Evolutionary conservation across 345 rosid species (phyloP), one percentile per base, ranked within the genome.

Genomic region (Tarenaya hassleriana): DNA sequence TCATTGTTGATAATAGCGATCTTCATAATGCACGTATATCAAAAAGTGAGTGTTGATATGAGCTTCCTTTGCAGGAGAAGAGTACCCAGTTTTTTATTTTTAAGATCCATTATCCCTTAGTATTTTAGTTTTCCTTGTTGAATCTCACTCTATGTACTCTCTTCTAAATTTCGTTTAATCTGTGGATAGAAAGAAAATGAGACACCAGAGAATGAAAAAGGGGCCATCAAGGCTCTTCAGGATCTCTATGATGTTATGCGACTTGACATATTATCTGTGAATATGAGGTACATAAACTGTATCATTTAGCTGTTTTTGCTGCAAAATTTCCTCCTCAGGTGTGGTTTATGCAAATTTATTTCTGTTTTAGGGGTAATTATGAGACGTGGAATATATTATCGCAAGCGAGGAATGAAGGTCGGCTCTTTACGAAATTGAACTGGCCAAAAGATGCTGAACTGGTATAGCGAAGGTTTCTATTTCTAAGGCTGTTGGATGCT

Each of bases 241-340:
- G 96, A 92, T 84, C 85, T 92, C 47, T 84, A 88, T 47, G 98
- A 92, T 83, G 96, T 92, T 71, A 78, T 92, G 71, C 85, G 55
- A 29, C 72, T 64, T 61, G 98, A 92, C 72, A 78, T 92, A 58
- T 81, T 88, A 64, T 56, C 83, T 40, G 34, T 84, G 39, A 56
- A 83, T 72, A 69, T 77, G 95, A 84, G 96, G 98, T 91, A 44
- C 56, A 59, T 27, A 51, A 56, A 50, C 38, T 48, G 41, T n/a
- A 50, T 56, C 13, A n/a, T 49, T 20, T 66, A 48, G 47, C 70
- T 59, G 39, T 34, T 16, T 33, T 52, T 60, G 62, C 13, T 54
- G 46, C 54, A 27, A 16, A 0, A 45, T 11, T 9, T 15, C 32
- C 21, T 18, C 34, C 47, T 50, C 41, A 34, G 34, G 17, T 60